A percentile compares a stretch with the other conserved stretches of the same genome.
Evolutionary conservation across 2,329 filamentous ascomycete species (phyloP).

Genomic region (Neofusicoccum sp.): DNA sequence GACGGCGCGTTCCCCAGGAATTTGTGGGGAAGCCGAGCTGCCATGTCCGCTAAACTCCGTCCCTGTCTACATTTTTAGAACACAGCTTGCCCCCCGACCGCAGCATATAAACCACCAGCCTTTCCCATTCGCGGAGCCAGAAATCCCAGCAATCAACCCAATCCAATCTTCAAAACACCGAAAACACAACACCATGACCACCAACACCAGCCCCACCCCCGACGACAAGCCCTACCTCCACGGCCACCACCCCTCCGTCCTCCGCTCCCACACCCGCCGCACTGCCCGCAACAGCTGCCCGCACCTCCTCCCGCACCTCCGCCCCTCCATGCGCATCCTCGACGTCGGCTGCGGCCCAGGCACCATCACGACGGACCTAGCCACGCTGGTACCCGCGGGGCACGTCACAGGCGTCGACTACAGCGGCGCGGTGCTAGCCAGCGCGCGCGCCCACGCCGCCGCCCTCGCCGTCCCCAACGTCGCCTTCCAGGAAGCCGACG

Average conservation of each 20-base stretch:
- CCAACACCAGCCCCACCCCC: background rate
- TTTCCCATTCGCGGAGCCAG: background rate
- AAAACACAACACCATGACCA: background rate
- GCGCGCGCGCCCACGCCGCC: slow-evolving; percentile 38
- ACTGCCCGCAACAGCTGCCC: slow-evolving; percentile 46
- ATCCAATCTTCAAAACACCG: background rate
- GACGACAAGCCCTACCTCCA: slow-evolving; percentile 36
- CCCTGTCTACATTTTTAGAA: no score
- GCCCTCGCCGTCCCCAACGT: slow-evolving; percentile 39
- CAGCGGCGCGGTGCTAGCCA: slow-evolving; percentile 42
- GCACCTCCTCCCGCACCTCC: slow-evolving; percentile 35
- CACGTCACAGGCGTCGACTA: slow-evolving; percentile 48
- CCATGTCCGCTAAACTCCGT: no score
- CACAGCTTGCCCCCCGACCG: no score
- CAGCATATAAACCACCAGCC: no score
- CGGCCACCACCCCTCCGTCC: slow-evolving; percentile 37
- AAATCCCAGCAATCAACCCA: background rate
- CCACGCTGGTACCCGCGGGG: slow-evolving; percentile 43
- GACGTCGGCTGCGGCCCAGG: slow-evolving; percentile 51
- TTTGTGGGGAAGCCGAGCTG: no score
- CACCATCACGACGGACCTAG: slow-evolving; percentile 48
- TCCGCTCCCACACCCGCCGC: slow-evolving; percentile 45
- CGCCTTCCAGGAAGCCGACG: slow-evolving; percentile 41
- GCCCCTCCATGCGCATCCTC: slow-evolving; percentile 37
- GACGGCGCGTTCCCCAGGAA: no score